phyloP scores from a whole-genome alignment of 2,329 filamentous ascomycete species.

The Colletotrichum melonis region DNA sequence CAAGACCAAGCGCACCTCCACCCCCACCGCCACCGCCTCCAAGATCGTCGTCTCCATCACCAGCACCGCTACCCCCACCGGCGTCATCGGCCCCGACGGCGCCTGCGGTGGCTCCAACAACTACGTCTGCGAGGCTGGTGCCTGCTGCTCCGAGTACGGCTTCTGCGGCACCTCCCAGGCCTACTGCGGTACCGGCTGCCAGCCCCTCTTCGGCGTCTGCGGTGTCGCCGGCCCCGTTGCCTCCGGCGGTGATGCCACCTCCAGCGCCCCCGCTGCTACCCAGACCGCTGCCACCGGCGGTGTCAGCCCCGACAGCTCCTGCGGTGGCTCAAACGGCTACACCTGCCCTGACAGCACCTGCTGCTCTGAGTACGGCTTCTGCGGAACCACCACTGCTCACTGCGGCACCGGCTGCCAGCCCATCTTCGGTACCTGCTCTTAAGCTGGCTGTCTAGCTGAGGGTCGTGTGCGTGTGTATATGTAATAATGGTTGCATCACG shows the following conservation, averaged over 20 bases:
- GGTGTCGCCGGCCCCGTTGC: constrained; percentile 22
- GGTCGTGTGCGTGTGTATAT: neutral
- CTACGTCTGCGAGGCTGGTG: constrained; percentile 33
- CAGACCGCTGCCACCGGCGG: constrained; percentile 22
- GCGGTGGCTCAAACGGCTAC: constrained; percentile 25
- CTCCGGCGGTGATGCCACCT: constrained; percentile 6
- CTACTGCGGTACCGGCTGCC: constrained; percentile 38
- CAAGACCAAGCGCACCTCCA: constrained; percentile 36
- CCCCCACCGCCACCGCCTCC: constrained; percentile 33
- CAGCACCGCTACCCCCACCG: constrained; percentile 36
- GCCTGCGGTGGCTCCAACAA: constrained; percentile 32
- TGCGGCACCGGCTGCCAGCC: constrained; percentile 36
- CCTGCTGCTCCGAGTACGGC: constrained; percentile 38
- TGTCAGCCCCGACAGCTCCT: constrained; percentile 27
- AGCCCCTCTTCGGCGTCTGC: constrained; percentile 38
- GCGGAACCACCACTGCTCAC: constrained; percentile 37
- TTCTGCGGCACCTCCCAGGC: constrained; percentile 36
- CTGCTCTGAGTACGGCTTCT: constrained; percentile 38
- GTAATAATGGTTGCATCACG: neutral
- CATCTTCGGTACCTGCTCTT: constrained; percentile 29
- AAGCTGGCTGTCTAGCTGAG: neutral
- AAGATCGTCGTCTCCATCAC: constrained; percentile 31
- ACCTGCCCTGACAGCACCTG: constrained; percentile 30
- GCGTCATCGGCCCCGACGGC: constrained; percentile 28
- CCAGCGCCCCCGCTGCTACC: constrained; percentile 19